Conservation (phyloP, 2,329 filamentous ascomycete genomes). For the Colletotrichum salicis region DNA sequence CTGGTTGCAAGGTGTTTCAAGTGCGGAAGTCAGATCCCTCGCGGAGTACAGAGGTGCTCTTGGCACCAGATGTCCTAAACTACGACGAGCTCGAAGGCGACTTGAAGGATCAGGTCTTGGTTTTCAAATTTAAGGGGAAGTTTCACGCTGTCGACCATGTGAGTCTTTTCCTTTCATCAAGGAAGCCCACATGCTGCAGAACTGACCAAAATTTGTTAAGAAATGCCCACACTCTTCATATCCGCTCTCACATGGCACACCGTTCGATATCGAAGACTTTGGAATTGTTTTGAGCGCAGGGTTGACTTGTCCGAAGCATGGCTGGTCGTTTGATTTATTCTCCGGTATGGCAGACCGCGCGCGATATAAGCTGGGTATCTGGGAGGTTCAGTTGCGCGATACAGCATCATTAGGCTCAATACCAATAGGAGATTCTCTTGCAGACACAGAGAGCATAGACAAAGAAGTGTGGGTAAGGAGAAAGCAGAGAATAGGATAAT, state of each 20-base stretch:
- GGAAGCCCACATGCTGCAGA: no score
- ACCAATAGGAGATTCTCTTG: neutral
- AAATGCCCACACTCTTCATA: constrained; percentile 76
- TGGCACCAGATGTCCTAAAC: constrained; percentile 46
- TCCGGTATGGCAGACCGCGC: constrained; percentile 71
- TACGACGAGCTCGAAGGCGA: constrained; percentile 44
- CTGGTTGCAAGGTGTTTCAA: constrained; percentile 69
- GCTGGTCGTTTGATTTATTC: constrained; percentile 77
- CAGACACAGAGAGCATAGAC: constrained; percentile 13
- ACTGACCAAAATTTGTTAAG: constrained; percentile 46
- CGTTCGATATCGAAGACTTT: constrained; percentile 80
- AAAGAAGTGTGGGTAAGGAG: constrained; percentile 57
- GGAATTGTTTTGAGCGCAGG: constrained; percentile 71
- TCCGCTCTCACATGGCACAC: constrained; percentile 69
- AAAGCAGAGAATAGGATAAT: constrained; percentile 50
- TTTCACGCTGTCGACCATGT: constrained; percentile 78
- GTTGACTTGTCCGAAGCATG: constrained; percentile 74
- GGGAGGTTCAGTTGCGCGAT: constrained; percentile 69
- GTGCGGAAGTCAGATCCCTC: constrained; percentile 53
- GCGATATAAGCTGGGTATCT: constrained; percentile 69
- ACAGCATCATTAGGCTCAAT: neutral
- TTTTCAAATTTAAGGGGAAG: constrained; percentile 71
- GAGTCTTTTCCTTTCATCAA: constrained; percentile 41
- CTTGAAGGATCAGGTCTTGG: constrained; percentile 69
- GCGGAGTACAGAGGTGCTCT: constrained; percentile 48